Base-by-base conservation (phyloP, 768 basidiomycete genomes). In the Epithele typhae region DNA sequence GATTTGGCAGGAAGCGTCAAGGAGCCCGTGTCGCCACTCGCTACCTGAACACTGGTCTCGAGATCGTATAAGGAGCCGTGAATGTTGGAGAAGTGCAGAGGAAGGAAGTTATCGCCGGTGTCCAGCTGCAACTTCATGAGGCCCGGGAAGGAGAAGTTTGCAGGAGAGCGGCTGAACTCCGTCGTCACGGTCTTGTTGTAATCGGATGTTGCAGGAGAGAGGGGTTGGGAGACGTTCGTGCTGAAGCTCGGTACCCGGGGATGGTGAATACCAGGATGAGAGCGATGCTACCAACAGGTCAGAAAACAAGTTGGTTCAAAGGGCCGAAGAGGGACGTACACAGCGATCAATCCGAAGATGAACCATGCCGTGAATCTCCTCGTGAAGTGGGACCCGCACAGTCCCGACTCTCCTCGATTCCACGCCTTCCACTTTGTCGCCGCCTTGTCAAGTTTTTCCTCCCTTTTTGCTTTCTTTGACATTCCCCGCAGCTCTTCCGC, bases 91-190 rank as follows among this genome's bases (percentile, higher is more conserved):
- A 94, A 83, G 30, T 76, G 81, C 38, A 93, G 62, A 4, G 93
- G 92, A 11, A 95, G 70, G 60, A 79, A 87, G 58, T 87, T 93
- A 56, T 68, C 67, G 12, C 67, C 69, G 8, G 90, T 92, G 66
- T 95, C 79, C 40, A 89, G 74, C 66, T 90, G 77, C 10, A 97
- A 69, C 18, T 83, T 74, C 15, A 91, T 79, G 36, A 74, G 72
- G 0, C 83, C 89, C 3, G 87, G 78, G 74, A 97, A 97, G 27
- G 85, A 80, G 66, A 95, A 97, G 66, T 95, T 95, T 45, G 93
- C 83, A 0, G 92, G 92, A 1, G 72, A 64, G 48, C 88, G 80
- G 27, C 77, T 82, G 70, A 97, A 95, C 27, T 68, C 63, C 1
- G 73, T 74, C 2, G 79, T 75, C 37, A 88, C 68, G 5, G 77